phyloP scores from a whole-genome alignment of 495 filamentous ascomycete species.

The Penicillium egyptiacum region DNA sequence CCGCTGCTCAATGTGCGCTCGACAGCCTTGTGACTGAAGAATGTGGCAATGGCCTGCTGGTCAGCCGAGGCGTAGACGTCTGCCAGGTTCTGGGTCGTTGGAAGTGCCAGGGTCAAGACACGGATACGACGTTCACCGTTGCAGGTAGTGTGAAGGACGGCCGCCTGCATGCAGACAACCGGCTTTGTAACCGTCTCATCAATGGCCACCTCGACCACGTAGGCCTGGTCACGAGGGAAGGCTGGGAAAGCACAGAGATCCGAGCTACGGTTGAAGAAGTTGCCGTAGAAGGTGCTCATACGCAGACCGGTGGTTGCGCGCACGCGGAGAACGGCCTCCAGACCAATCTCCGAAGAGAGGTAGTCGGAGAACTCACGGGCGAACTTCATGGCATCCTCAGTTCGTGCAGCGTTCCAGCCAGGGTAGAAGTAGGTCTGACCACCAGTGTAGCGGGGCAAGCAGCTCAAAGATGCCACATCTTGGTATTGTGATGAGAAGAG shows the following conservation, averaged over 20 bases:
- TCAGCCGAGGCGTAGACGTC: slow-evolving; percentile 95
- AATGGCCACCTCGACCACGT: slow-evolving; percentile 98
- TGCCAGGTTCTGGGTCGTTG: slow-evolving; percentile 85
- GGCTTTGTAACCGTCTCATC: slow-evolving; percentile 92
- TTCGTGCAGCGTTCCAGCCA: slow-evolving; percentile 90
- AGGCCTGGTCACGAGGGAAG: slow-evolving; percentile 94
- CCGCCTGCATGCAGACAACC: slow-evolving; percentile 94
- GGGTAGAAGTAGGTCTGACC: slow-evolving; percentile 99
- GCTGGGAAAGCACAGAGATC: slow-evolving; percentile 98
- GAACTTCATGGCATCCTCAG: slow-evolving; percentile 96
- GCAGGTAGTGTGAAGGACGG: slow-evolving; percentile 95
- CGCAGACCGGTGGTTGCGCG: slow-evolving; percentile 91
- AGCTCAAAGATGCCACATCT: slow-evolving; percentile 93
- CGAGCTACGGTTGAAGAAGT: slow-evolving; percentile 97
- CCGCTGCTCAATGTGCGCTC: slow-evolving; percentile 83
- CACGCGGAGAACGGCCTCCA: slow-evolving; percentile 94
- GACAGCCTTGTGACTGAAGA: slow-evolving; percentile 96
- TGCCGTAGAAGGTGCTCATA: slow-evolving; percentile 98
- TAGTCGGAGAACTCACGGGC: slow-evolving; percentile 95
- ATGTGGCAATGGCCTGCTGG: slow-evolving; percentile 86
- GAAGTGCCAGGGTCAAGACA: slow-evolving; percentile 89
- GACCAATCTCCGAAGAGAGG: slow-evolving; percentile 88
- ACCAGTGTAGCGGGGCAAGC: slow-evolving; percentile 91
- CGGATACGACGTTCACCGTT: slow-evolving; percentile 94
- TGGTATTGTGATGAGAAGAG: slow-evolving; percentile 96